Conservation (phyloP, 2,329 filamentous ascomycete genomes). For the Hypoxylon sp. region DNA sequence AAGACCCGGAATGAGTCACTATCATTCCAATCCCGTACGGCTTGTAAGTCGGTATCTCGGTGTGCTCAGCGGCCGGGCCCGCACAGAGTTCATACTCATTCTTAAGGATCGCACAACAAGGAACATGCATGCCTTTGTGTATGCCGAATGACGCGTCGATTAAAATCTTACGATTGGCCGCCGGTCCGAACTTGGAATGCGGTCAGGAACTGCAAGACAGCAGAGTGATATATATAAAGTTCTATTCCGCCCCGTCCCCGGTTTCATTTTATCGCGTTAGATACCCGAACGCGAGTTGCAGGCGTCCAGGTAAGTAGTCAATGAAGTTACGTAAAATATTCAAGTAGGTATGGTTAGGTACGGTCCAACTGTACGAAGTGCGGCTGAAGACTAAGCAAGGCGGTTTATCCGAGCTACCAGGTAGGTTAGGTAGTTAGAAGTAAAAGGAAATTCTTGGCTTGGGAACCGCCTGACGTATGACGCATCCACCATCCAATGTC, state of each 20-base stretch:
- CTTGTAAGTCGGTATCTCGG: background rate
- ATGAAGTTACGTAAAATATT: background rate
- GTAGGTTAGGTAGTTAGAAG: too few species aligned
- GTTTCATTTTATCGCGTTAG: background rate
- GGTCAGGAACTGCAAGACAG: background rate
- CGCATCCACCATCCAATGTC: background rate
- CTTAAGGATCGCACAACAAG: too few species aligned
- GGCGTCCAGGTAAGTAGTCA: too few species aligned
- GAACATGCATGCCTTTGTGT: too few species aligned
- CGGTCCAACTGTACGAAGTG: background rate
- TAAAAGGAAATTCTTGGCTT: conserved; percentile 9
- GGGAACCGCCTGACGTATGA: conserved; percentile 11
- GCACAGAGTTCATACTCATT: background rate
- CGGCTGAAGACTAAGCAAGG: conserved; percentile 4
- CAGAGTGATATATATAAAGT: background rate
- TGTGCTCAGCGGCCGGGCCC: background rate
- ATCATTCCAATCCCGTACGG: background rate
- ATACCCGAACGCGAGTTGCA: background rate
- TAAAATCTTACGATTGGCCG: background rate
- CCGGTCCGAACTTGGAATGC: background rate
- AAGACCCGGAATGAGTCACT: background rate
- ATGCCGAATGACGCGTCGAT: conserved; percentile 9
- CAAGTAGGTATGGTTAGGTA: background rate
- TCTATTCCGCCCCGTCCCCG: background rate
- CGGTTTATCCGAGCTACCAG: background rate